Evolutionary conservation across 495 filamentous ascomycete species (phyloP), one percentile per base, ranked within the genome.

Genomic region (Talaromyces nanjingensis): DNA sequence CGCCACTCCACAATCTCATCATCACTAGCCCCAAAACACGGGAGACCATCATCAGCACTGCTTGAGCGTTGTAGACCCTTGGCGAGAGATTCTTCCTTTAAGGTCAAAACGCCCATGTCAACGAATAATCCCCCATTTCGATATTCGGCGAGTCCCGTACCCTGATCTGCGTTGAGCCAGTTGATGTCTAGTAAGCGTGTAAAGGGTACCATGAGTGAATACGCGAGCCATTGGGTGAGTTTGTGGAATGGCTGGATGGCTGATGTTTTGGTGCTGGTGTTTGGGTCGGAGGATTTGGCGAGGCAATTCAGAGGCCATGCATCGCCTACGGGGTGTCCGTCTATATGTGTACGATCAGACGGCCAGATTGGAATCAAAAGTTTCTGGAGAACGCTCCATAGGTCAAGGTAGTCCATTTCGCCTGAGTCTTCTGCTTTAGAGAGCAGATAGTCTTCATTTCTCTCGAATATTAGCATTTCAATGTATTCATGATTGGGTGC

Each of bases 1-100:
- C 91, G 76, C 91, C 91, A 96, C 71, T 96, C 91, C 4, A 96
- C 90, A 69, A 96, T 87, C 27, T 92, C 92, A 73, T 96, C 90
- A 45, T 45, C 42, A 45, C 16, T 45, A 4, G 42, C 42, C 4
- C 42, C 42, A 45, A 45, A 45, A 45, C n/a, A 45, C 14, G 42
- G 16, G 7, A 45, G 42, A 4, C 42, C 42, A 18, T 45, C 16
- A 2, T 2, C 2, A 45, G 0, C 12, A 6, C 6, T 45, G 16
- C 42, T 45, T 45, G 42, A 45, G 5, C 14, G 42, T 45, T 45
- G 42, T n/a, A 45, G 42, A 45, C 42, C 42, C 42, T 7, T 18
- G 3, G 42, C 16, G 14, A 16, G 16, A 18, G 42, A 45, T 45
- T 45, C 16, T n/a, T 45, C 42, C 42, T 45, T 45, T 4, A 45